A percentile compares a stretch with the other conserved stretches of the same genome.
Conservation (phyloP, 176 grass and related monocot genomes). For the Dactylis glomerata region DNA sequence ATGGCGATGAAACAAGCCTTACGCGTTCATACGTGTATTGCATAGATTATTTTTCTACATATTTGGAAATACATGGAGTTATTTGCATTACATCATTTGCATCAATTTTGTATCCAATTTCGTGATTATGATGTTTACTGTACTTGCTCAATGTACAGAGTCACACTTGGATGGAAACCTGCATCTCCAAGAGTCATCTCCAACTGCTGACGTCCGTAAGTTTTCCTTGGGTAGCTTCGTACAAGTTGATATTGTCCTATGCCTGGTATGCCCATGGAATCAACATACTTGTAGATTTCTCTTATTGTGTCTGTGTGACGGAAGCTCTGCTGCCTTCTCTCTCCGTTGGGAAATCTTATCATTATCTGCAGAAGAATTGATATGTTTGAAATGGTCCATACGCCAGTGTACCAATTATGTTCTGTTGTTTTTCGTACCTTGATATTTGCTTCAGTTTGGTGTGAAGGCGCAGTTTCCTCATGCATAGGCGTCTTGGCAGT, state of each 20-base stretch:
- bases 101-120: not conserved
- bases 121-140: conserved; percentile 19
- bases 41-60: too few relatives aligned
- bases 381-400: too few relatives aligned
- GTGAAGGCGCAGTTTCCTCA: conserved; percentile 32
- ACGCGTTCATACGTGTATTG: too few relatives aligned
- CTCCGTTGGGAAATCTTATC: conserved; percentile 76
- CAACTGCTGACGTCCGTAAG: conserved; percentile 52
- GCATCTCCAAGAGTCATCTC: conserved; percentile 55
- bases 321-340: conserved; percentile 53
- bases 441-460: conserved; percentile 41
- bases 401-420: not conserved
- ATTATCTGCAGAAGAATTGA: conserved; percentile 47
- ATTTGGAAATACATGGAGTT: not conserved
- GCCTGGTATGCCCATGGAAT: conserved; percentile 45
- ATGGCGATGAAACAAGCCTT: not conserved
- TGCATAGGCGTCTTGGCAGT: conserved; percentile 26
- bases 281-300: conserved; percentile 46
- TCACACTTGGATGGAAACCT: conserved; percentile 62
- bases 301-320: conserved; percentile 48
- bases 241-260: conserved; percentile 55
- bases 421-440: conserved; percentile 28
- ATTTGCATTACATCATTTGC: not conserved
- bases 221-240: conserved; percentile 57
- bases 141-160: conserved; percentile 63